Conservation (phyloP, 352 stramenopile species). For the Phytophthora ohioensis region DNA sequence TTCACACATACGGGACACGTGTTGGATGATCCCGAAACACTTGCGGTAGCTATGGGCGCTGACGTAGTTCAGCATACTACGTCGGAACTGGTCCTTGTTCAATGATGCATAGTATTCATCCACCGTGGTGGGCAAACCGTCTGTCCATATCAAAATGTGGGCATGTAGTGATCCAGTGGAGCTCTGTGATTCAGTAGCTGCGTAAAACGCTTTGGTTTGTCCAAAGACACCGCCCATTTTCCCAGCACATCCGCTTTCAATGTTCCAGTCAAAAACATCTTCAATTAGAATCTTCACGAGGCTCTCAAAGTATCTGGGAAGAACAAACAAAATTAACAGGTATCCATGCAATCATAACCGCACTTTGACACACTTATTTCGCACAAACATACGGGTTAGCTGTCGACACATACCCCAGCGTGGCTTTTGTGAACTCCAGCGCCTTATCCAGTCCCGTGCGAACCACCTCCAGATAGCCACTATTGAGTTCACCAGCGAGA, state of each 20-base stretch:
- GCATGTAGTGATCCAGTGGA: slow-evolving; percentile 6
- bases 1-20: not conserved
- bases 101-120: not conserved
- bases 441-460: not conserved
- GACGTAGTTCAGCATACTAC: not conserved
- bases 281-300: slow-evolving; percentile 3
- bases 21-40: not conserved
- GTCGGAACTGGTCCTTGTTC: not conserved
- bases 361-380: not conserved
- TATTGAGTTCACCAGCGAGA: slow-evolving; percentile 3
- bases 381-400: slow-evolving; percentile 7
- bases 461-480: not conserved
- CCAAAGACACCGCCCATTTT: slow-evolving; percentile 5
- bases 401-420: not conserved
- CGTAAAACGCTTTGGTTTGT: not conserved
- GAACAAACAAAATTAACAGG: not conserved
- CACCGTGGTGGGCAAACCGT: not conserved
- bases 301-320: slow-evolving; percentile 9
- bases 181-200: slow-evolving; percentile 9
- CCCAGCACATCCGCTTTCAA: not conserved
- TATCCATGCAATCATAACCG: too few species aligned
- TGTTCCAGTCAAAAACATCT: slow-evolving; percentile 2
- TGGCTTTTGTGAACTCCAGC: not conserved
- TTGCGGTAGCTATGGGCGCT: not conserved
- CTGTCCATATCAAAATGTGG: slow-evolving; percentile 1